Percentiles rank a stretch among this genome's conserved stretches.
Conservation (phyloP, 2,329 filamentous ascomycete species). For the Neonectria faginata region DNA sequence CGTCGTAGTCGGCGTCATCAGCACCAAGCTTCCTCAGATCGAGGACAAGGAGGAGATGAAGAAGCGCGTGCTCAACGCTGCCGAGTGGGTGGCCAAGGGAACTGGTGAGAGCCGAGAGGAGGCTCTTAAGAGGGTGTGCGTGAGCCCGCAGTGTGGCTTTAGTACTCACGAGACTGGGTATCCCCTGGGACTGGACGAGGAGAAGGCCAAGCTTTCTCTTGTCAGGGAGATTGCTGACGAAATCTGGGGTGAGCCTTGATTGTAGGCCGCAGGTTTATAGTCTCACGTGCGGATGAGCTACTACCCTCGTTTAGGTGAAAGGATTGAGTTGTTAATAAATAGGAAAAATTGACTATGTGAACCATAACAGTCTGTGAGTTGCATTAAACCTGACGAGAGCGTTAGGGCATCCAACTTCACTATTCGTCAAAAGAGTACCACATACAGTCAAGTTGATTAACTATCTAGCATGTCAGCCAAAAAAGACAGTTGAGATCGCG, state of each 20-base stretch:
- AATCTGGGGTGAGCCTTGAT: constrained; percentile 67
- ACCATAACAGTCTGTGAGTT: too few relatives aligned
- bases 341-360: too few relatives aligned
- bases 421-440: background rate
- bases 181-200: constrained; percentile 73
- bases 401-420: constrained; percentile 25
- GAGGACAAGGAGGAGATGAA: constrained; percentile 75
- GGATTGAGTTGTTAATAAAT: background rate
- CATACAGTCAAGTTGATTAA: too few relatives aligned
- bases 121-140: constrained; percentile 74
- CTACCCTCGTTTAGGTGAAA: too few relatives aligned
- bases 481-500: too few relatives aligned
- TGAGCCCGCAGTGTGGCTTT: constrained; percentile 80
- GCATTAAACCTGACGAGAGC: background rate
- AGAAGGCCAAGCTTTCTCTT: constrained; percentile 78
- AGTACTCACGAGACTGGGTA: constrained; percentile 82
- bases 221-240: constrained; percentile 79
- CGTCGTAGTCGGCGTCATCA: constrained; percentile 73
- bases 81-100: constrained; percentile 76
- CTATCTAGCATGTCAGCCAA: too few relatives aligned
- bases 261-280: background rate
- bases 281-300: too few relatives aligned
- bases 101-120: constrained; percentile 72
- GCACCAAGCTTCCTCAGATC: constrained; percentile 70
- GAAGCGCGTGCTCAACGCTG: constrained; percentile 68